Conservation (phyloP, 2,329 filamentous ascomycete species). For the Tolypocladium endophyticum region DNA sequence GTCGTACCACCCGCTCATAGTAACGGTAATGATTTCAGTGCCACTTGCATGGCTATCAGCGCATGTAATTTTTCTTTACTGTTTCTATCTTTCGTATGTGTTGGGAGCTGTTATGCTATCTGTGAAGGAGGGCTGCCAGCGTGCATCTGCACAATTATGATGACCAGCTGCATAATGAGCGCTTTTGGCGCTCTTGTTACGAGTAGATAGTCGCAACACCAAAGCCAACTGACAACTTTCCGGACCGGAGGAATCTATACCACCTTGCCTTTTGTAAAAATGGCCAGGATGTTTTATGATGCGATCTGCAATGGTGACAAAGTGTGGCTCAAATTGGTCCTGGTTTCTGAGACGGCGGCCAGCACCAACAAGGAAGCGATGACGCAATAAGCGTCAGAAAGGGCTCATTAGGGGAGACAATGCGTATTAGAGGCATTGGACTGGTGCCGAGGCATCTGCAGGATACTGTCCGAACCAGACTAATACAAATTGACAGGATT, state of each 20-base stretch:
- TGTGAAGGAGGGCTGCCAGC: no score
- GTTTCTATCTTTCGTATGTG: neutral
- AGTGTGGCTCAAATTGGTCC: neutral
- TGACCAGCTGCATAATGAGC: neutral
- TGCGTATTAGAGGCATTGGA: no score
- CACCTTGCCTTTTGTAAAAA: neutral
- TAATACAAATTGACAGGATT: neutral
- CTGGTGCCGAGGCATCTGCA: neutral
- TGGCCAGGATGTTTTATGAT: neutral
- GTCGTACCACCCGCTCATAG: neutral
- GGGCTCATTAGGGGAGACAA: neutral
- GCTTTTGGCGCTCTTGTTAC: neutral
- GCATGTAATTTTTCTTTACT: neutral
- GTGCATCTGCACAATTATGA: neutral
- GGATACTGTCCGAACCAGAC: neutral
- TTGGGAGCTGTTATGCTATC: no score
- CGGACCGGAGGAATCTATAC: neutral
- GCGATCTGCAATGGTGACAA: neutral
- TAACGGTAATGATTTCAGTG: neutral
- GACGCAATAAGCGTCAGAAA: neutral
- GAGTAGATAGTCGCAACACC: neutral
- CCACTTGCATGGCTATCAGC: neutral
- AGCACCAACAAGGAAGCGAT: neutral
- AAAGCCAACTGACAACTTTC: no score
- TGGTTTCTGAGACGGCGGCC: neutral